Evolutionary conservation across 2,329 filamentous ascomycete species (phyloP).

Genomic region (Aspergillus sojae): DNA sequence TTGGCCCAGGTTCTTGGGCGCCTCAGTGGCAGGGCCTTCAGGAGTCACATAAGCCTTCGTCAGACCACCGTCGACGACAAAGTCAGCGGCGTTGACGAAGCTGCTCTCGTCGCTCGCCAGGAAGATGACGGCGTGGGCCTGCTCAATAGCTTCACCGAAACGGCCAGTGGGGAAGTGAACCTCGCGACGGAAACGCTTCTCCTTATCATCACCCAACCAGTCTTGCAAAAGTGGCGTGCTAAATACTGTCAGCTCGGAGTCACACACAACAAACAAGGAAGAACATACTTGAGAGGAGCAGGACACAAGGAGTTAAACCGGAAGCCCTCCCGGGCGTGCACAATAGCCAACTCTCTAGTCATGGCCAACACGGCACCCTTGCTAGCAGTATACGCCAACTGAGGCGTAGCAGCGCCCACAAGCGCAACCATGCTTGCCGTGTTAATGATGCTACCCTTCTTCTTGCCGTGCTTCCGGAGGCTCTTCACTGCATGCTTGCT

Average conservation of each 20-base stretch:
- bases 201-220: constrained; percentile 84
- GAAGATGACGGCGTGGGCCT: constrained; percentile 86
- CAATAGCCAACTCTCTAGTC: constrained; percentile 87
- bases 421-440: constrained; percentile 87
- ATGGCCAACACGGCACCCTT: constrained; percentile 91
- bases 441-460: constrained; percentile 82
- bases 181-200: constrained; percentile 80
- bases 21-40: constrained; percentile 57
- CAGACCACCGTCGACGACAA: constrained; percentile 95
- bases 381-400: constrained; percentile 89
- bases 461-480: constrained; percentile 78
- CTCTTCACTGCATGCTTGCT: constrained; percentile 87
- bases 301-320: constrained; percentile 91
- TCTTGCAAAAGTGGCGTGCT: constrained; percentile 86
- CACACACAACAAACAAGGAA: not conserved
- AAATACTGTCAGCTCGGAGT: constrained; percentile 5
- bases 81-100: constrained; percentile 89
- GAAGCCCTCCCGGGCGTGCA: constrained; percentile 86
- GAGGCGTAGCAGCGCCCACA: constrained; percentile 82
- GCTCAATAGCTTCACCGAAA: constrained; percentile 92
- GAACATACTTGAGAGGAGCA: constrained; percentile 73
- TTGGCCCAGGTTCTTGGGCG: constrained; percentile 55
- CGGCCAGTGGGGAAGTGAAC: constrained; percentile 86
- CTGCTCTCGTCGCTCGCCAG: constrained; percentile 84
- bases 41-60: constrained; percentile 78